Evolutionary conservation across 441 rosid genomes (phyloP).

Genomic region (Erysimum cheiri): DNA sequence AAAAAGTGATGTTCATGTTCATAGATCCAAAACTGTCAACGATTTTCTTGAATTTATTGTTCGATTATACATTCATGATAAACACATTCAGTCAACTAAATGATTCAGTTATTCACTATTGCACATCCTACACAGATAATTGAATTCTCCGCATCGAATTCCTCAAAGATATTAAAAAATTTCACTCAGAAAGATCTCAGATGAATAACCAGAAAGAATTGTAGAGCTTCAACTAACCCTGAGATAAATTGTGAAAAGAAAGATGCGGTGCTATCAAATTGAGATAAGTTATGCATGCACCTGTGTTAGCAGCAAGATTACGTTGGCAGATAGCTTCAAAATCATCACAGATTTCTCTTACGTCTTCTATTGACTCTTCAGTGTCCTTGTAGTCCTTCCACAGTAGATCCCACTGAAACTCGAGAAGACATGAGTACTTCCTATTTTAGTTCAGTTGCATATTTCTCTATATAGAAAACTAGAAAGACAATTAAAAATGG

Average conservation of each 20-base stretch:
- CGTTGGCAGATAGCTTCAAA: slow-evolving; percentile 92
- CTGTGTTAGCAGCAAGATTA: slow-evolving; percentile 95
- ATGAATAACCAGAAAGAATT: too few species aligned
- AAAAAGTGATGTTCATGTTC: background rate
- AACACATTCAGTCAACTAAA: slow-evolving; percentile 4
- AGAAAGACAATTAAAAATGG: slow-evolving; percentile 1
- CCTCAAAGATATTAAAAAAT: background rate
- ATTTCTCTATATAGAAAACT: slow-evolving; percentile 4
- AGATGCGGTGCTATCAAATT: background rate
- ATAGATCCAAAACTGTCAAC: background rate
- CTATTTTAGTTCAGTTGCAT: slow-evolving; percentile 9
- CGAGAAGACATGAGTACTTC: slow-evolving; percentile 20
- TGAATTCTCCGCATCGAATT: background rate
- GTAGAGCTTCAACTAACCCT: background rate
- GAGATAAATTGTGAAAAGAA: background rate
- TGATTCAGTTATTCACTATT: background rate
- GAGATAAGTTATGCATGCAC: slow-evolving; percentile 46
- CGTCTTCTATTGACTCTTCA: slow-evolving; percentile 86
- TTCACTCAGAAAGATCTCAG: background rate
- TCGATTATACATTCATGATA: background rate
- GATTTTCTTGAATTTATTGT: background rate
- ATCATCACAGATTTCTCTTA: slow-evolving; percentile 87
- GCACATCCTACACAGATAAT: background rate
- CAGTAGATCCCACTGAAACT: slow-evolving; percentile 82
- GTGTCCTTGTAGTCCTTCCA: slow-evolving; percentile 80